Conservation (phyloP, 441 rosid species). For the Gossypium trilobum region DNA sequence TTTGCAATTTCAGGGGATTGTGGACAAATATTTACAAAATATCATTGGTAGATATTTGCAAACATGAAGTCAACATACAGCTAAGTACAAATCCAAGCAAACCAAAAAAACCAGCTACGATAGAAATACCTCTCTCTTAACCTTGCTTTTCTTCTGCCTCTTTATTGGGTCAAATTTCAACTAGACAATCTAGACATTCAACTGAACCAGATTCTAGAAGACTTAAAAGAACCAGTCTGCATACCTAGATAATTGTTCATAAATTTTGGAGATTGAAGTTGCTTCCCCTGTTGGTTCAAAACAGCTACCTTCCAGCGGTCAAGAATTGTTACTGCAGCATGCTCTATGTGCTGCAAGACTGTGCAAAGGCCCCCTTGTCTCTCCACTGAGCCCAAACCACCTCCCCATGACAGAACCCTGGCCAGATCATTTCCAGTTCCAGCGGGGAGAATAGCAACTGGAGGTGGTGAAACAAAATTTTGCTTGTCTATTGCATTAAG, state of each 20-base stretch:
- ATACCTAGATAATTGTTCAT: conserved; percentile 94
- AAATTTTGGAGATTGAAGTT: conserved; percentile 58
- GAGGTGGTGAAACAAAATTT: conserved; percentile 90
- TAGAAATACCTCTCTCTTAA: not conserved
- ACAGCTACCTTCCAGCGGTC: conserved; percentile 87
- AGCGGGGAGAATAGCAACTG: conserved; percentile 93
- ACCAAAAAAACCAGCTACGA: not conserved
- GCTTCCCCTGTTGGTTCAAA: conserved; percentile 57
- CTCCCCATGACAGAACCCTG: conserved; percentile 89
- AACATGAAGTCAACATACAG: not conserved
- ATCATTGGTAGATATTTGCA: not conserved
- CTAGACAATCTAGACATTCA: not conserved
- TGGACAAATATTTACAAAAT: not conserved
- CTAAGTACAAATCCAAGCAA: not conserved
- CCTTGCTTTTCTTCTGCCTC: not conserved
- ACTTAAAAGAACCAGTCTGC: conserved; percentile 1
- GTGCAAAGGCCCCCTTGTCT: conserved; percentile 87
- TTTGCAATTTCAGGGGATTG: not conserved
- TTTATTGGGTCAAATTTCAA: not conserved
- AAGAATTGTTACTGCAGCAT: conserved; percentile 92
- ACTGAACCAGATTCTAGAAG: not conserved
- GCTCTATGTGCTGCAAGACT: conserved; percentile 66
- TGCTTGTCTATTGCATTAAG: conserved; percentile 81
- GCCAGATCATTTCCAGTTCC: conserved; percentile 99
- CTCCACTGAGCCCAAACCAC: conserved; percentile 84